Evolutionary conservation across 2,329 filamentous ascomycete genomes (phyloP).

Genomic region (Aspergillus uvarum): DNA sequence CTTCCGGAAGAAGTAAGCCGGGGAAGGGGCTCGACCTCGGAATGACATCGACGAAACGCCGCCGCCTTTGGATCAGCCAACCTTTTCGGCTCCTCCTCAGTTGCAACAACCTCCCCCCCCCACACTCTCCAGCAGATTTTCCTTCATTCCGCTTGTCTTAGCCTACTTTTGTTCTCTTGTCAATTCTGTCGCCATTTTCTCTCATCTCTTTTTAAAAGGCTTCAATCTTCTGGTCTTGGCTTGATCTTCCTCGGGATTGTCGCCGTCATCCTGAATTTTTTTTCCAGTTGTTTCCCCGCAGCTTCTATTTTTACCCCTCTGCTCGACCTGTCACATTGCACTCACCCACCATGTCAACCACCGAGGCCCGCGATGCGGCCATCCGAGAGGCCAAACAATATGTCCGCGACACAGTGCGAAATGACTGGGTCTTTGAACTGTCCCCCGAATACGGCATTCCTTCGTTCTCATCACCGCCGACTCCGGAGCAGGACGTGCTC

Average conservation of each 20-base stretch:
- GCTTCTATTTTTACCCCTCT: background rate
- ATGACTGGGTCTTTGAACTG: constrained; percentile 44
- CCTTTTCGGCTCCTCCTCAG: background rate
- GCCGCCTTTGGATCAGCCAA: background rate
- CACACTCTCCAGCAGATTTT: constrained; percentile 12
- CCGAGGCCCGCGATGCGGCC: constrained; percentile 40
- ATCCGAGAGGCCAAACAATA: constrained; percentile 44
- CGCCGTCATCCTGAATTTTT: background rate
- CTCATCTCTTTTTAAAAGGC: constrained; percentile 5
- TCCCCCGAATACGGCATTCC: constrained; percentile 21
- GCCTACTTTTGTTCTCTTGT: background rate
- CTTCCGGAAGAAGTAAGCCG: background rate
- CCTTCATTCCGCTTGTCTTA: background rate
- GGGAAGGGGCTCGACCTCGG: background rate
- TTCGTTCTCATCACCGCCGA: constrained; percentile 21
- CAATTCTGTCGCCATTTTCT: background rate
- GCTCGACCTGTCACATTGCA: background rate
- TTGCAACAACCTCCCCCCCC: constrained; percentile 17
- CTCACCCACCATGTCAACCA: constrained; percentile 14
- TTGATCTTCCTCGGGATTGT: background rate
- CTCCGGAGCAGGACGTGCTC: constrained; percentile 27
- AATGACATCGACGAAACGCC: constrained; percentile 8
- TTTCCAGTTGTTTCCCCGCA: background rate
- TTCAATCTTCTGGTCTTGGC: background rate
- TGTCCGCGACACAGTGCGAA: constrained; percentile 41